Evolutionary conservation across 2,329 filamentous ascomycete species (phyloP), one percentile per base, ranked within the genome.

Genomic region (Allantophomopsis lycopodina): DNA sequence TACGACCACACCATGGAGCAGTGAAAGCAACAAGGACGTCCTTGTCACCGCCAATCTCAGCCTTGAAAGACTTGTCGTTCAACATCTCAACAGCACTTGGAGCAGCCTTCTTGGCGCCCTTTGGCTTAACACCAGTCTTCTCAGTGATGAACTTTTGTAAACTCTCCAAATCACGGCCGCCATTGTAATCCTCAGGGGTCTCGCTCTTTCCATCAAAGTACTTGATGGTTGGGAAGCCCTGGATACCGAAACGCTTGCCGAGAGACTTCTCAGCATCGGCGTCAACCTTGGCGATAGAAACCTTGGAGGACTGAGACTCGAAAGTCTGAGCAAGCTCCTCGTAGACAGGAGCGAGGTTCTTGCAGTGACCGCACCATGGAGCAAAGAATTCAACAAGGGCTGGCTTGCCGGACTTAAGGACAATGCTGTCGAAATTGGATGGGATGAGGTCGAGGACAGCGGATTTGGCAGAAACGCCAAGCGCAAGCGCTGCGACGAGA

Each of bases 301-400:
- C 76, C 59, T 82, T 73, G 55, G 73, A 68, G 55, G 73, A 73
- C 48, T 78, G 77, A 54, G 73, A 77, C 48, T 82, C 77, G 60
- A 88, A 94, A 33, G 69, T 66, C 37, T 69, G 60, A 36, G 77
- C 91, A 34, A 98, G 77, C 58, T 98, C 84, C 60, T 98, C 91
- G 63, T 93, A 98, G 43, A 93, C 69, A 37, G 91, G 93, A 13
- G 91, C 91, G 28, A 98, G 82, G 56, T 68, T 94, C 75, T 96
- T 96, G 85, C 91, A 98, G 72, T 98, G 91, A 23, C 91, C 93
- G 57, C 91, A 98, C 91, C 91, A 98, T 17, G 89, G 88, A 28
- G 91, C 91, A 58, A 94, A 96, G 74, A 98, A 98, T 62, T 96
- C 88, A 52, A 96, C 87, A 18, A 98, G 79, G 0, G 91, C 88